Conservation (phyloP, 2,329 filamentous ascomycete genomes). For the Thelonectria discophora region DNA sequence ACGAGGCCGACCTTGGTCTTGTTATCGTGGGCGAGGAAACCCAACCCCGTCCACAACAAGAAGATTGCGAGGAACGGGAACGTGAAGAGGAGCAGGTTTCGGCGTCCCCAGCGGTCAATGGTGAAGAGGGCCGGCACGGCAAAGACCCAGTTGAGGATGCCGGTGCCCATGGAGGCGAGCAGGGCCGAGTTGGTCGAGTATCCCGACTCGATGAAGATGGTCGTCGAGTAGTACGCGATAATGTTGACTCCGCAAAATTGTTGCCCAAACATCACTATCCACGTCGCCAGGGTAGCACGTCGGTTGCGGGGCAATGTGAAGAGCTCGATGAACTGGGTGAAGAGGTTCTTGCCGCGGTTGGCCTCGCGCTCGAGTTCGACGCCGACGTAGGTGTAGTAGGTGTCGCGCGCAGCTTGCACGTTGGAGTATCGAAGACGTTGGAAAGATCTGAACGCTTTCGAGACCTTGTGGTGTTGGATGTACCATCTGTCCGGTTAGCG, state of each 20-base stretch:
- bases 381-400: conserved; percentile 66
- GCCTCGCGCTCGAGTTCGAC: conserved; percentile 55
- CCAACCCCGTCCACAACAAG: conserved; percentile 53
- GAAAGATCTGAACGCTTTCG: conserved; percentile 58
- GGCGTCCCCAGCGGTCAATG: conserved; percentile 70
- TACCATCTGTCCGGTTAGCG: conserved; percentile 48
- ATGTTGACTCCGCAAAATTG: conserved; percentile 55
- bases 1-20: conserved; percentile 41
- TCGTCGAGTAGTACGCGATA: conserved; percentile 42
- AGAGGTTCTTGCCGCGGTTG: conserved; percentile 12
- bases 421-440: conserved; percentile 58
- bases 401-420: conserved; percentile 63
- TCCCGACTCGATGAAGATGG: conserved; percentile 36
- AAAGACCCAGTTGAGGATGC: conserved; percentile 70
- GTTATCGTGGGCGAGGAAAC: conserved; percentile 37
- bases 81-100: conserved; percentile 57
- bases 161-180: conserved; percentile 43
- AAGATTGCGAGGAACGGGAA: conserved; percentile 63
- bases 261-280: conserved; percentile 73
- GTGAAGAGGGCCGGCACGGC: conserved; percentile 44
- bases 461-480: conserved; percentile 53
- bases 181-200: conserved; percentile 39
- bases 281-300: conserved; percentile 58
- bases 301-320: conserved; percentile 69
- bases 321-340: conserved; percentile 62